Conservation (phyloP, 2,329 filamentous ascomycete species). For the Blastomyces gilchristii region DNA sequence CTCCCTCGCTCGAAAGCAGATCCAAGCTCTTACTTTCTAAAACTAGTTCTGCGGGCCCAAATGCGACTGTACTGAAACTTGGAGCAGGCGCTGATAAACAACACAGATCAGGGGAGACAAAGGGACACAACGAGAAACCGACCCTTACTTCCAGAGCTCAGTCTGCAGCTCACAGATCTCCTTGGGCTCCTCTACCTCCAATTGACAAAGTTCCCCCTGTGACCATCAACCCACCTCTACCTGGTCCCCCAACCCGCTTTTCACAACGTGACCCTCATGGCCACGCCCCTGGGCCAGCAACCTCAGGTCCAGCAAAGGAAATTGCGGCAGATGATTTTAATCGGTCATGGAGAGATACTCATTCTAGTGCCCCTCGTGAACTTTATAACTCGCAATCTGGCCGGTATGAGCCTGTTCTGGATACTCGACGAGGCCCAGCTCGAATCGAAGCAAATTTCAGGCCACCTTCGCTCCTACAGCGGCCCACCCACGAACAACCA, state of each 20-base stretch:
- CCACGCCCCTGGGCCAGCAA: slow-evolving; percentile 45
- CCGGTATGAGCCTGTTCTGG: slow-evolving; percentile 77
- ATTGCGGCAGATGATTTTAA: slow-evolving; percentile 93
- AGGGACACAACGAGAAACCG: slow-evolving; percentile 45
- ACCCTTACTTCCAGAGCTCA: slow-evolving; percentile 37
- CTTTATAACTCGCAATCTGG: slow-evolving; percentile 93
- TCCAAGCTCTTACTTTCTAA: slow-evolving; percentile 25
- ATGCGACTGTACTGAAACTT: slow-evolving; percentile 40
- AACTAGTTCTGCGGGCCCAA: slow-evolving; percentile 38
- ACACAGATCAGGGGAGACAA: slow-evolving; percentile 36
- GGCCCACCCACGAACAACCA: slow-evolving; percentile 51
- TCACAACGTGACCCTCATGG: slow-evolving; percentile 47
- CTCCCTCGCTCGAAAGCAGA: slow-evolving; percentile 10
- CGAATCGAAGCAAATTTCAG: slow-evolving; percentile 57
- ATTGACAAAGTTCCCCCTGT: slow-evolving; percentile 70
- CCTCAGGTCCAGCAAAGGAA: slow-evolving; percentile 55
- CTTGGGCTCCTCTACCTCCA: slow-evolving; percentile 79
- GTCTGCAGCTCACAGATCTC: slow-evolving; percentile 66
- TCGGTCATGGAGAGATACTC: slow-evolving; percentile 64
- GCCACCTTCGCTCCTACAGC: slow-evolving; percentile 69
- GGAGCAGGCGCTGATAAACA: slow-evolving; percentile 39
- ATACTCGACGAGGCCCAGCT: slow-evolving; percentile 58
- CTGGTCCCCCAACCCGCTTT: slow-evolving; percentile 39
- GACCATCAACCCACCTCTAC: slow-evolving; percentile 45
- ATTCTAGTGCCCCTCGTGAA: slow-evolving; percentile 55